Conservation (phyloP, 352 stramenopile species). For the Globisporangium ultimum region DNA sequence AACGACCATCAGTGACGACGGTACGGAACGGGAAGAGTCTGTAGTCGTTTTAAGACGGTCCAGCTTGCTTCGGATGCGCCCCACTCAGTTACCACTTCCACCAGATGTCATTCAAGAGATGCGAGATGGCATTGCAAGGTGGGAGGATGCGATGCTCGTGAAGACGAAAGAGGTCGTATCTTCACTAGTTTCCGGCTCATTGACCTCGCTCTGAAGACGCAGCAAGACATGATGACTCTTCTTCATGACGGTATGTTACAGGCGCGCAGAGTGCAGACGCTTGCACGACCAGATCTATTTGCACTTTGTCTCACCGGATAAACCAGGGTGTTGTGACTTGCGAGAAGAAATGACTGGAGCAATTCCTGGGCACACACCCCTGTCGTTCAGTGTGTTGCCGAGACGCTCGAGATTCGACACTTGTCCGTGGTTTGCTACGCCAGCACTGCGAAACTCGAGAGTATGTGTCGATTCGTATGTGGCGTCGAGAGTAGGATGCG, state of each 20-base stretch:
- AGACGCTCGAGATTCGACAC: too few relatives aligned
- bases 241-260: slow-evolving; percentile 13
- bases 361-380: too few relatives aligned
- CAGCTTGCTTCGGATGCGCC: slow-evolving; percentile 1
- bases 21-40: slow-evolving; percentile 1
- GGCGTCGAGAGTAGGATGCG: too few relatives aligned
- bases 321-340: too few relatives aligned
- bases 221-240: neutral
- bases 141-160: slow-evolving; percentile 10
- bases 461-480: too few relatives aligned
- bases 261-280: too few relatives aligned
- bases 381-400: too few relatives aligned
- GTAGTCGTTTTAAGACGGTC: slow-evolving; percentile 2
- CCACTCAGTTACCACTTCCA: slow-evolving; percentile 1
- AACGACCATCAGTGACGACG: neutral
- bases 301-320: too few relatives aligned
- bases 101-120: neutral
- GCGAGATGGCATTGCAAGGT: slow-evolving; percentile 3
- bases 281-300: too few relatives aligned
- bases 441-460: too few relatives aligned
- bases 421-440: too few relatives aligned
- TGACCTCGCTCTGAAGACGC: neutral
- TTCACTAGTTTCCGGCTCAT: slow-evolving; percentile 14
- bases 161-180: slow-evolving; percentile 8
- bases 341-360: too few relatives aligned